These are phyloP conservation scores for Populus hybrid DNA, from an alignment of 441 rosid genomes.

Conservation along the genomic window DNA sequence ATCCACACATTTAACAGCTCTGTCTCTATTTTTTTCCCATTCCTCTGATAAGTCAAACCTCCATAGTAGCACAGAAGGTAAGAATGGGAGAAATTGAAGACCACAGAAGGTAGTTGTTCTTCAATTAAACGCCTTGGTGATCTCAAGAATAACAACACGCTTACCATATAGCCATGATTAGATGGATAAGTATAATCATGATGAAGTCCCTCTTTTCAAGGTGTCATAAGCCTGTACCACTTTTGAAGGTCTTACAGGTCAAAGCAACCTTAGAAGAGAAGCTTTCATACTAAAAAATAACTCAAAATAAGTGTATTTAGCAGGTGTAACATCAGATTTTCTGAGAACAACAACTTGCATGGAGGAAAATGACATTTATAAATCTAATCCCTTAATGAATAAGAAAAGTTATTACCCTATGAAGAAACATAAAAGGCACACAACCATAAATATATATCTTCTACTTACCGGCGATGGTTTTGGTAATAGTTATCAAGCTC, in stretches of 20 bases:
- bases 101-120: neutral
- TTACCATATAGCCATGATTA: neutral
- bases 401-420: neutral
- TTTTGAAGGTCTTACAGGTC: neutral
- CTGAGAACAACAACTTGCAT: neutral
- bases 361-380: neutral
- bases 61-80: neutral
- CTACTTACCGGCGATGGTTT: constrained; percentile 80
- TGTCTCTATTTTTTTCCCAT: neutral
- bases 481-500: constrained; percentile 93
- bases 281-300: neutral
- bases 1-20: neutral
- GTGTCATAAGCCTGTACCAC: neutral
- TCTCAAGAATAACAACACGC: neutral
- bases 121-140: neutral
- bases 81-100: neutral
- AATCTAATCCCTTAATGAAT: neutral
- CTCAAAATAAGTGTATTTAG: neutral
- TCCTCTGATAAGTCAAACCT: neutral
- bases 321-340: neutral
- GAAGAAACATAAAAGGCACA: neutral
- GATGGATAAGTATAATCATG: neutral
- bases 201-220: neutral
- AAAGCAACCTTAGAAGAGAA: neutral
- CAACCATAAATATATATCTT: neutral